Evolutionary conservation across 148 eudicot genomes (phyloP), one percentile per base, ranked within the genome.

Genomic region (Beta vulgaris): DNA sequence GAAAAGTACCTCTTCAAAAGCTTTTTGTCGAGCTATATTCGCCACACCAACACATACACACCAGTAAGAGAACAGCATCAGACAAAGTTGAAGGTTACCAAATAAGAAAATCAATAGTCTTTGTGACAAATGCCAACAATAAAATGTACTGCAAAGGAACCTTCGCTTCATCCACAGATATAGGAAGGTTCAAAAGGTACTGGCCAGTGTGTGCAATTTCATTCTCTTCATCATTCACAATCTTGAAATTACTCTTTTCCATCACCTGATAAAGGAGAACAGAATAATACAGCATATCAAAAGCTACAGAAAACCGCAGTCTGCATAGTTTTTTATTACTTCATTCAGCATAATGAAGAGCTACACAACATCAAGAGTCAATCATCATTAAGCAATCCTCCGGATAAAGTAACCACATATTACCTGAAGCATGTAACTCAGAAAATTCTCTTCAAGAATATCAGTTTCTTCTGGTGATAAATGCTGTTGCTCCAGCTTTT

Each of bases 231-330:
- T 92, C 81, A 48, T 87, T 85, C 26, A 90, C 89, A 68, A 95
- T 85, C 88, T 92, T 94, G 79, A 94, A 94, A 82, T 94, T 91
- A 82, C 98, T 94, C 81, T 91, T 94, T 12, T 90, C 90, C 96
- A 94, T 91, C 40, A 94, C 85, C 98, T 94, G 81, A 71, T 51
- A 68, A 60, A 69, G 26, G 25, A 69, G 62, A 31, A 73, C 0
- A 65, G 34, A 55, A 43, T 31, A 29, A 25, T n/a, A 25, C 3
- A 48, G 34, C 19, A 34, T 25, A 31, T 42, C 51, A 73, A 43
- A 42, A 31, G 51, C 29, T 19, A 35, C 29, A 35, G 66, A 53
- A 26, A 59, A 48, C 23, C 49, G n/a, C 13, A 31, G 36, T 43
- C 11, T 35, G 32, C 6, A 34, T 1, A 26, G n/a, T 35, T 54